Evolutionary conservation across 2,329 filamentous ascomycete species (phyloP).

Genomic region (Sporothrix dimorphospora): DNA sequence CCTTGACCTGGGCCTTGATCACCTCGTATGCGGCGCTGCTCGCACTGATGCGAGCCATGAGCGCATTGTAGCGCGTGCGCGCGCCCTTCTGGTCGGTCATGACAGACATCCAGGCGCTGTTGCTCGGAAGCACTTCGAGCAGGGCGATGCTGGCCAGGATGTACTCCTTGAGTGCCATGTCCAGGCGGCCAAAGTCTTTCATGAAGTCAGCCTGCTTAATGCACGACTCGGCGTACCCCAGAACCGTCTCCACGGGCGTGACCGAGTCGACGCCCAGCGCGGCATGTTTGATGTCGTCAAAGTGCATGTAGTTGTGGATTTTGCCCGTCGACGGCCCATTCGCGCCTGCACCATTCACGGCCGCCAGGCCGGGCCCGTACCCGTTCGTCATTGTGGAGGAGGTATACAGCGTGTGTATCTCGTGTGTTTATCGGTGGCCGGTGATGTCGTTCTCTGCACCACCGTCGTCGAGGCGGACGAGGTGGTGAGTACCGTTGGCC

Average conservation of each 20-base stretch:
- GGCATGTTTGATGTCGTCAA: slow-evolving; percentile 33
- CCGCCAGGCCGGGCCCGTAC: slow-evolving; percentile 17
- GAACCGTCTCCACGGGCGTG: slow-evolving; percentile 56
- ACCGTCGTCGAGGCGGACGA: slow-evolving; percentile 31
- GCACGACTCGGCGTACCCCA: slow-evolving; percentile 56
- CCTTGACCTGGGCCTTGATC: slow-evolving; percentile 63
- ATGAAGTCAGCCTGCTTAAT: slow-evolving; percentile 64
- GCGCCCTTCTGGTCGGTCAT: slow-evolving; percentile 57
- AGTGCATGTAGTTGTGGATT: slow-evolving; percentile 30
- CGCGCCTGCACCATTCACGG: slow-evolving; percentile 5
- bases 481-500: slow-evolving; percentile 21
- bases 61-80: slow-evolving; percentile 51
- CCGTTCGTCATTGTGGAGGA: slow-evolving; percentile 19
- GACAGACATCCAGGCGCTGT: slow-evolving; percentile 72
- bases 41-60: slow-evolving; percentile 55
- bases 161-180: slow-evolving; percentile 81
- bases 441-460: slow-evolving; percentile 19
- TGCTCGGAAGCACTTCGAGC: slow-evolving; percentile 73
- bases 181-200: slow-evolving; percentile 66
- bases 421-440: background rate
- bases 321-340: background rate
- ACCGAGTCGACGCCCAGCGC: slow-evolving; percentile 50
- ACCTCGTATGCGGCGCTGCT: slow-evolving; percentile 56
- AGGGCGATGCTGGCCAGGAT: slow-evolving; percentile 79
- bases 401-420: background rate